Percentiles rank a stretch among this genome's conserved stretches.
phyloP scores from a whole-genome alignment of 305 asterid genomes.

The Rubia balearica region DNA sequence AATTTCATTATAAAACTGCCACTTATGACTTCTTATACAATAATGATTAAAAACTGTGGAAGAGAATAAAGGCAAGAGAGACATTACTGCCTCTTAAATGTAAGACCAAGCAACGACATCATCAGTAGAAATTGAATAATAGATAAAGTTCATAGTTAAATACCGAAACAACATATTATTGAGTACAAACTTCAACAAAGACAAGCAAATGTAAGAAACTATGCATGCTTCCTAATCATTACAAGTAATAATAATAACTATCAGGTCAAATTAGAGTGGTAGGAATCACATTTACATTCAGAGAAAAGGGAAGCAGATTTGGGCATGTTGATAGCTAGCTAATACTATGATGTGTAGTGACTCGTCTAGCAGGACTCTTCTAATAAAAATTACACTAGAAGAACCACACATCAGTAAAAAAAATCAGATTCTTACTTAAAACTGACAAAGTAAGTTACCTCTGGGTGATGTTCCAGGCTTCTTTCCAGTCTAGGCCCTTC shows the following conservation, averaged over 20 bases:
- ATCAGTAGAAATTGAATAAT: background rate
- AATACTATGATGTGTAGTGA: background rate
- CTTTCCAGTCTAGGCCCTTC: slow-evolving; percentile 76
- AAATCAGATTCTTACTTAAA: background rate
- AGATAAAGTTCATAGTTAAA: background rate
- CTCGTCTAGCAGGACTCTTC: background rate
- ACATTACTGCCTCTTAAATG: background rate
- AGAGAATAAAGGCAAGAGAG: background rate
- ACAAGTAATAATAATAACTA: background rate
- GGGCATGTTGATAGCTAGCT: background rate
- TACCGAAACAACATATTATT: background rate
- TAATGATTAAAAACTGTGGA: background rate
- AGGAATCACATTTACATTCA: background rate
- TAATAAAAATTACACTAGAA: background rate
- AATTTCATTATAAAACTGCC: background rate
- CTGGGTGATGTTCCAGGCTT: slow-evolving; percentile 67
- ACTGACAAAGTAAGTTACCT: slow-evolving; percentile 33
- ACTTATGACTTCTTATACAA: background rate
- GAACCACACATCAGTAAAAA: background rate
- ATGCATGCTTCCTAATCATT: background rate
- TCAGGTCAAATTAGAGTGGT: background rate
- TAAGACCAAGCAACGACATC: background rate
- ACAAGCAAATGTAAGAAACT: background rate
- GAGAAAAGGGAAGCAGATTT: background rate
- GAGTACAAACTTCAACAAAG: background rate